A percentile compares a stretch with the other conserved stretches of the same genome.
Conservation (phyloP, 257 asterid species). For the Coffea eugenioides region DNA sequence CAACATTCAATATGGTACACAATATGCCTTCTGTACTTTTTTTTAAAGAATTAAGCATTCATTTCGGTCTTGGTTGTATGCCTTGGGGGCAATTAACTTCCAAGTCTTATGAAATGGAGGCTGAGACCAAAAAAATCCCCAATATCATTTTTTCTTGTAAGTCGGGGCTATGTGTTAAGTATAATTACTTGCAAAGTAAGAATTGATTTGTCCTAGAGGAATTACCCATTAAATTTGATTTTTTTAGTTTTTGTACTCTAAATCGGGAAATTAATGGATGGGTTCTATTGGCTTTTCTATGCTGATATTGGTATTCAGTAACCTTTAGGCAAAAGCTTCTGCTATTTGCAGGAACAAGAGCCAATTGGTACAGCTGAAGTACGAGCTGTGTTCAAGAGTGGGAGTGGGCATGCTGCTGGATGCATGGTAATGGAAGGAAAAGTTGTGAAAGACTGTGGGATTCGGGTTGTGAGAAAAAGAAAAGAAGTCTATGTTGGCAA, state of each 20-base stretch:
- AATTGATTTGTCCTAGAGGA: not conserved
- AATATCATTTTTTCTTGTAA: not conserved
- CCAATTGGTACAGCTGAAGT: slow-evolving; percentile 89
- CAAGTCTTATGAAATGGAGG: not conserved
- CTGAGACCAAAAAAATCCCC: not conserved
- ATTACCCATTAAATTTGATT: not conserved
- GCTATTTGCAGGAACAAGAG: slow-evolving; percentile 64
- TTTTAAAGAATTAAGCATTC: not conserved
- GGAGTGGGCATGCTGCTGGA: slow-evolving; percentile 98
- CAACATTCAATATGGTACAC: not conserved
- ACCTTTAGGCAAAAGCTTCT: slow-evolving; percentile 6
- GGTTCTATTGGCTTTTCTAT: not conserved
- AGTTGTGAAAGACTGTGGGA: slow-evolving; percentile 77
- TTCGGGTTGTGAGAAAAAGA: slow-evolving; percentile 75
- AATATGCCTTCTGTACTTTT: not conserved
- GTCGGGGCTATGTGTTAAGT: not conserved
- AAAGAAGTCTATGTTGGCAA: slow-evolving; percentile 73
- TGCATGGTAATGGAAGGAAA: slow-evolving; percentile 96
- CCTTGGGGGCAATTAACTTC: not conserved
- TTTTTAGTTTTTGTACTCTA: not conserved
- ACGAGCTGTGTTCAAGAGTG: slow-evolving; percentile 93
- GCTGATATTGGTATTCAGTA: not conserved
- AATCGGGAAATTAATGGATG: not conserved
- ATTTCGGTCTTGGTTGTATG: not conserved
- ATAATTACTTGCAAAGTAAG: not conserved